Base-by-base conservation (phyloP, 768 basidiomycete species). In the Podaxis rugospora region DNA sequence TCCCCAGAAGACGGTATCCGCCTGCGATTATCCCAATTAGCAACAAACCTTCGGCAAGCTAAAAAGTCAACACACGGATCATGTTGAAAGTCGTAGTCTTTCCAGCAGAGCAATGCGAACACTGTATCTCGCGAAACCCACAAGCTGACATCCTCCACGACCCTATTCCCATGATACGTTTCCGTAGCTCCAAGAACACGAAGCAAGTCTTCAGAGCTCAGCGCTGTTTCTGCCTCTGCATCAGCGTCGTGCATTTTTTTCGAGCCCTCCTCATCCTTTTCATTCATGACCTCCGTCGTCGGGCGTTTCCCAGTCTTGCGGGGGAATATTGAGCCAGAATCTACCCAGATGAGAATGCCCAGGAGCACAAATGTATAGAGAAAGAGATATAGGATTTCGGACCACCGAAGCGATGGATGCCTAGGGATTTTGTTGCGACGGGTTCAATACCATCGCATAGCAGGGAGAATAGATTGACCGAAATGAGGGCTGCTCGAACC, bases 61-160 rank as follows among this genome's bases (percentile, higher is more conserved):
- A 37, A 54, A 9, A 21, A 27, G 44, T 0, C 16, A 21, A 77
- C 87, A 59, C 66, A 88, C 89, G 86, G 62, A 93, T 91, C 67
- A 90, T 81, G 63, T 90, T 89, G 71, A 92, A 90, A 0, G 86
- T 87, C 0, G 91, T 91, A 10, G 89, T 92, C 72, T 92, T 92
- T 0, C 91, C 90, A 7, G 90, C 91, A 6, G 14, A 93, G 76
- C 63, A 92, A 71, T 3, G 87, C 89, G 64, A 91, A 89, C 16
- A 89, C 51, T 3, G 85, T 87, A 50, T 89, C 81, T 40, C 72
- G 73, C 0, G 82, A 72, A 27, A 91, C 85, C 0, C 85, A 85
- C 65, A 92, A 83, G 63, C 82, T 87, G 40, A 92, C 87, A 65
- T 89, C 80, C 65, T 92, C 86, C 0, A 93, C 89, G 0, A 88